These are phyloP conservation scores for Shiraia bambusicola DNA, from an alignment of 2,329 filamentous ascomycete genomes.

Conservation along the genomic window DNA sequence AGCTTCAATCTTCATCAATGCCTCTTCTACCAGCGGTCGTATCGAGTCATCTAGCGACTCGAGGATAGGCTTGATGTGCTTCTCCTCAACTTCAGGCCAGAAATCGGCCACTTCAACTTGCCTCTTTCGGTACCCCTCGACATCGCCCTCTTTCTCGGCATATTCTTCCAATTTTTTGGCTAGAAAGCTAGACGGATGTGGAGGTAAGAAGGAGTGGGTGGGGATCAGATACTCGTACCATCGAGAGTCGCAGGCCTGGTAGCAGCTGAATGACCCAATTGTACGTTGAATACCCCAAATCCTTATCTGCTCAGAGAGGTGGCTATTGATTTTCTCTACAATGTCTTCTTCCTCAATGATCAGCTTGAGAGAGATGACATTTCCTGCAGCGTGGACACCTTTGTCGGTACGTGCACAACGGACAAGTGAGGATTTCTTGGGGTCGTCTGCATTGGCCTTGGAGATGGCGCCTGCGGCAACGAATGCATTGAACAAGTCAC, in stretches of 20 bases:
- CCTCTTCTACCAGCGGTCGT: constrained; percentile 62
- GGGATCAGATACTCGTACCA: constrained; percentile 98
- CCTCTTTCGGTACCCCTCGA: constrained; percentile 66
- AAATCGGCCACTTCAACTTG: constrained; percentile 78
- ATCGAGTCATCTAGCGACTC: constrained; percentile 63
- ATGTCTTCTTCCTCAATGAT: constrained; percentile 91
- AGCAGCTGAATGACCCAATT: constrained; percentile 89
- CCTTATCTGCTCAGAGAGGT: constrained; percentile 83
- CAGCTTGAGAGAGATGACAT: constrained; percentile 91
- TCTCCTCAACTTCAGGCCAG: constrained; percentile 81
- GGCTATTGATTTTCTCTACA: constrained; percentile 85
- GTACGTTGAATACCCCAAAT: constrained; percentile 93
- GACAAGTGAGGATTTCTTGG: constrained; percentile 91
- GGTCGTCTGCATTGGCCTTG: constrained; percentile 94
- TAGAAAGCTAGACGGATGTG: constrained; percentile 83
- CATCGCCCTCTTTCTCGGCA: constrained; percentile 70
- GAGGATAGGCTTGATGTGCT: constrained; percentile 71
- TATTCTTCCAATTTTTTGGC: constrained; percentile 79
- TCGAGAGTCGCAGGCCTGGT: constrained; percentile 89
- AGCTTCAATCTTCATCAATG: constrained; percentile 53
- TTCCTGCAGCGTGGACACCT: constrained; percentile 93
- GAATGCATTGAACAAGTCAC: constrained; percentile 90
- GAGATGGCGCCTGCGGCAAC: constrained; percentile 90
- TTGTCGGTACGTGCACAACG: constrained; percentile 96
- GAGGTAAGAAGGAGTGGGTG: constrained; percentile 87